These are phyloP conservation scores for Austroboletus niveus DNA, from an alignment of 1,284 basidiomycete genomes.

Conservation along the genomic window DNA sequence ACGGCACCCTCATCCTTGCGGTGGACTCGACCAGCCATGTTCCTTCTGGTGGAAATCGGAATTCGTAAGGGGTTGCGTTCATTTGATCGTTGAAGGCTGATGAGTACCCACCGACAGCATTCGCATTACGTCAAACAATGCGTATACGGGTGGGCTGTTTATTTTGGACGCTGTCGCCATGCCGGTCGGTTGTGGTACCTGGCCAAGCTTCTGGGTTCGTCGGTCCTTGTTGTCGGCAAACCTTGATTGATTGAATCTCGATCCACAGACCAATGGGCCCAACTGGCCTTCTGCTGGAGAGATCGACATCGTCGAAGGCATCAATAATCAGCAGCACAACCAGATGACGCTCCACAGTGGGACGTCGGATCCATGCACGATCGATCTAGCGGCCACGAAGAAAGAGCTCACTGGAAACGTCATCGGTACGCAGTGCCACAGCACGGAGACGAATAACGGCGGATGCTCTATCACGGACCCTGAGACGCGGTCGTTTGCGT, in stretches of 20 bases:
- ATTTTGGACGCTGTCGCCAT: constrained; percentile 72
- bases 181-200: constrained; percentile 77
- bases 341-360: constrained; percentile 70
- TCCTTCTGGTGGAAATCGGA: constrained; percentile 49
- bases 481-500: constrained; percentile 53
- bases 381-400: not conserved
- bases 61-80: constrained; percentile 51
- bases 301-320: constrained; percentile 73
- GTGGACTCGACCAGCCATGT: constrained; percentile 59
- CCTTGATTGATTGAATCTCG: not conserved
- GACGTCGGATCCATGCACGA: constrained; percentile 12
- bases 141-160: constrained; percentile 68
- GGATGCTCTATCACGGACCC: constrained; percentile 51
- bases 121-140: constrained; percentile 64
- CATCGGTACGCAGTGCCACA: constrained; percentile 40
- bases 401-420: constrained; percentile 30
- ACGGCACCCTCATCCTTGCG: constrained; percentile 50
- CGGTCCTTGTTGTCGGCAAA: not conserved
- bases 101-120: constrained; percentile 41
- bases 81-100: constrained; percentile 14
- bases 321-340: constrained; percentile 55
- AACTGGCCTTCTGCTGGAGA: constrained; percentile 68
- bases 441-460: constrained; percentile 35
- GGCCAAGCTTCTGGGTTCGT: constrained; percentile 66
- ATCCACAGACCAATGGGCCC: constrained; percentile 45